Conservation (phyloP, 1,139 yeast genomes). For the Nematodospora anomalae region DNA sequence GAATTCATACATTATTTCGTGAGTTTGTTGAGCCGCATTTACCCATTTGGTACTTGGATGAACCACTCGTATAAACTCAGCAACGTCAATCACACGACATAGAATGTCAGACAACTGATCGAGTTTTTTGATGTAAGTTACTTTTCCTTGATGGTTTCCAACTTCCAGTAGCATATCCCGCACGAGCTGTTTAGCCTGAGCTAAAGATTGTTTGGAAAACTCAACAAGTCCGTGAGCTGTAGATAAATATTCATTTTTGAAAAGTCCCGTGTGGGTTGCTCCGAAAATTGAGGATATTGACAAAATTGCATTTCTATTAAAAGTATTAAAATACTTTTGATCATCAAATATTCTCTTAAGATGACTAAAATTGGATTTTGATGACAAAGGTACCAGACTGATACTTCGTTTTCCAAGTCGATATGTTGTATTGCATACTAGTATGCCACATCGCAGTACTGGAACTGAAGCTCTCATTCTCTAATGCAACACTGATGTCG, state of each 20-base stretch:
- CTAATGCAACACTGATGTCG: too few relatives aligned
- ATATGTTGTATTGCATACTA: not conserved
- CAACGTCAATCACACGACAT: conserved; percentile 91
- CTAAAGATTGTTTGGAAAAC: conserved; percentile 65
- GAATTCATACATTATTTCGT: conserved; percentile 85
- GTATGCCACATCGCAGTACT: conserved; percentile 4
- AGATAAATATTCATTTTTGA: conserved; percentile 66
- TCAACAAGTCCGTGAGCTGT: conserved; percentile 69
- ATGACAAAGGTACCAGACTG: not conserved
- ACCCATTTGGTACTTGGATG: conserved; percentile 78
- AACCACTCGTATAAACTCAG: conserved; percentile 86
- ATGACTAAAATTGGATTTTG: conserved; percentile 9
- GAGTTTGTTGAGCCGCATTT: conserved; percentile 83
- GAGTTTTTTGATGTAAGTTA: conserved; percentile 59
- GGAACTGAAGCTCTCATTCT: conserved; percentile 6
- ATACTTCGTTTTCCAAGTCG: not conserved
- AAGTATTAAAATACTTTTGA: conserved; percentile 38
- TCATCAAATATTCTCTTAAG: conserved; percentile 48
- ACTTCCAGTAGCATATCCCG: conserved; percentile 51
- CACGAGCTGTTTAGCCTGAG: conserved; percentile 63
- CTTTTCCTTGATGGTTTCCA: conserved; percentile 42
- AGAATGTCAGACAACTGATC: conserved; percentile 86
- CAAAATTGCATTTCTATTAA: conserved; percentile 23
- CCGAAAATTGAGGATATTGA: conserved; percentile 15
- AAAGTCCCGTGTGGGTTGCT: conserved; percentile 56